Evolutionary conservation across 2,329 filamentous ascomycete genomes (phyloP), one percentile per base, ranked within the genome.

Genomic region (Fusarium oxysporum): DNA sequence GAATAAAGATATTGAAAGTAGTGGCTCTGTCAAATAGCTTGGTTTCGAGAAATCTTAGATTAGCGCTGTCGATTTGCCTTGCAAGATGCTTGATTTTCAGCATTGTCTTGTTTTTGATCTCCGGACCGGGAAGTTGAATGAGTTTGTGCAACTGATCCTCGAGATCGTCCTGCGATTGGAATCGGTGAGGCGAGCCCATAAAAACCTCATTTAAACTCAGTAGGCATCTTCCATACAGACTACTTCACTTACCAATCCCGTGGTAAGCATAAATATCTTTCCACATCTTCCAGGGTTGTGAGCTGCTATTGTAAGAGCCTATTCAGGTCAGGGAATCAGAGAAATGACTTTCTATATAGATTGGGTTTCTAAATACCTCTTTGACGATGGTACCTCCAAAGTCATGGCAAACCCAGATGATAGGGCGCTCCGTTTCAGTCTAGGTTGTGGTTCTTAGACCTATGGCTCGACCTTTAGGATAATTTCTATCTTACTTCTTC

Each of bases 21-120:
- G 19, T 40, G 13, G 56, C 56, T 51, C 44, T 59, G 12, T 59
- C 56, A 6, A 50, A 51, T 17, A 59, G 44, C 11, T 59, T 59
- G 3, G 44, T 59, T 8, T 25, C 9, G 8, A 50, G 10, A 19
- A 59, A 50, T 10, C 33, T 59, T 10, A 16, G n/a, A 8, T 59
- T 59, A 10, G 19, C 12, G 5, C 25, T 4, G 12, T 40, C 33
- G 5, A 50, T 30, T 10, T 59, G 56, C 6, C 13, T 23, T 21
- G 43, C 44, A 7, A 59, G 56, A 21, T 25, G 12, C 5, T 25
- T 40, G 1, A 33, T 21, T 23, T 59, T 59, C 7, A 3, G 10
- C 11, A 59, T 21, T 23, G 16, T 19, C 17, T 19, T 32, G 9
- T 59, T 40, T 6, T 25, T 40, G 11, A 59, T 41, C 6, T 59